Base-by-base conservation (phyloP, 1,284 basidiomycete species). In the Schizophyllum amplum region DNA sequence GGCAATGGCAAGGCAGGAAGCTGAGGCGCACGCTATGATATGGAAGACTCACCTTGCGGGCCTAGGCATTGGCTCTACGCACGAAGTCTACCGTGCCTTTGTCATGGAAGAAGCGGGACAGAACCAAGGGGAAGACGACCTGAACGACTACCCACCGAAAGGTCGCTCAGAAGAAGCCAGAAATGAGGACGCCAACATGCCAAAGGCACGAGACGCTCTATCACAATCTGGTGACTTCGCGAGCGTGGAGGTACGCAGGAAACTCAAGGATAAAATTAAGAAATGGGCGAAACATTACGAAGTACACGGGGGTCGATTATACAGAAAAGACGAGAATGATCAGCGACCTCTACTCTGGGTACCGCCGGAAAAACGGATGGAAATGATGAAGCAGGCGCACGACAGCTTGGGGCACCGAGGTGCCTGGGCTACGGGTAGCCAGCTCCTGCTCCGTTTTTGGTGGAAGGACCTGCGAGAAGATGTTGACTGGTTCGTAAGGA, bases 331-430 rank as follows among this genome's bases (percentile, higher is more conserved):
- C 3, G 47, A 22, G 64, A 65, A 27, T 53, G 59, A 17, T 25
- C 65, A 1, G 61, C 63, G 1, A 52, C 65, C 22, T 24, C 55
- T n/a, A n/a, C n/a, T n/a, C n/a, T n/a, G n/a, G n/a, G n/a, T 0
- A 50, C 55, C n/a, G 26, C 51, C 0, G n/a, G n/a, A n/a, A n/a
- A 58, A 62, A 22, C 24, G 61, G 1, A 55, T 63, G 25, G 25
- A 57, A 53, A 42, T 63, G 57, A 46, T 67, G 13, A 20, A 42
- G 11, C 55, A 55, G 5, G 63, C 64, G 2, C 67, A 70, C 47
- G 64, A 69, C 54, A 47, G 60, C 0, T 55, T 68, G 0, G 67
- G 69, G 0, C 69, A 71, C 50, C 63, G 66, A 47, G 67, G 70
- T 0, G 55, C 61, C 5, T 67, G 62, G 42, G 59, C 64, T 1